Percentiles rank a stretch among this genome's conserved stretches.
These are phyloP conservation scores for Fusarium albidum DNA, from an alignment of 2,329 filamentous ascomycete genomes.

Conservation along the genomic window DNA sequence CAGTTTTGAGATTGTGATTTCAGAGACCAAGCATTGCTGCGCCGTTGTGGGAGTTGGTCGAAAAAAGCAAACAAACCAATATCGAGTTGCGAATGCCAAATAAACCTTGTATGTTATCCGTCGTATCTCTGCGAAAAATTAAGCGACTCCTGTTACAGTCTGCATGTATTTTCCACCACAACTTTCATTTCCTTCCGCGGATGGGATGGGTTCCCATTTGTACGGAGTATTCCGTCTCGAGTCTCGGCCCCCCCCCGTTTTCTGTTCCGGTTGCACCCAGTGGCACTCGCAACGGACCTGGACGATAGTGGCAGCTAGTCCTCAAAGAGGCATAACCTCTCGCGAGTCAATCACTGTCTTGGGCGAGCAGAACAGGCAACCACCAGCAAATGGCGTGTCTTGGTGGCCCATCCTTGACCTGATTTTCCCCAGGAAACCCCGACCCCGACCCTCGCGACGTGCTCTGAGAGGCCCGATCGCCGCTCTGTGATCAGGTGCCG, in stretches of 20 bases:
- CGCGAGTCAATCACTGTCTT: constrained; percentile 7
- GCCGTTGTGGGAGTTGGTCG: too few relatives aligned
- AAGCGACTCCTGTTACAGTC: too few relatives aligned
- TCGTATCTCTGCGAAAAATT: too few relatives aligned
- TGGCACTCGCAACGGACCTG: constrained; percentile 19
- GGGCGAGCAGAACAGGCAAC: neutral
- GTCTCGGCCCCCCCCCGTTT: constrained; percentile 21
- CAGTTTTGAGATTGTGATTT: neutral
- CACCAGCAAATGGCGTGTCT: constrained; percentile 9
- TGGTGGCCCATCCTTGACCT: constrained; percentile 14
- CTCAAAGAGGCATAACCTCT: constrained; percentile 2
- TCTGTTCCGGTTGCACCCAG: constrained; percentile 18
- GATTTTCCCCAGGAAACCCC: constrained; percentile 22
- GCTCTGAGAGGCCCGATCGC: neutral
- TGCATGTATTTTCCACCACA: too few relatives aligned
- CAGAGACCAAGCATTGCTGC: too few relatives aligned
- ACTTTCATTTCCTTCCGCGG: constrained; percentile 1
- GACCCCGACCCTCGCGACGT: constrained; percentile 4
- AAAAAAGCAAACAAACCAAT: too few relatives aligned
- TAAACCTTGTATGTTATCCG: too few relatives aligned
- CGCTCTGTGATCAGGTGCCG: constrained; percentile 23
- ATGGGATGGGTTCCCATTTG: constrained; percentile 1
- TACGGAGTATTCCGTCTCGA: constrained; percentile 8
- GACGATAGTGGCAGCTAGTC: constrained; percentile 12
- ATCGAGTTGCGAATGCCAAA: too few relatives aligned